These are phyloP conservation scores for Sarocladium oryzae DNA, from an alignment of 2,329 filamentous ascomycete species.

Conservation along the genomic window DNA sequence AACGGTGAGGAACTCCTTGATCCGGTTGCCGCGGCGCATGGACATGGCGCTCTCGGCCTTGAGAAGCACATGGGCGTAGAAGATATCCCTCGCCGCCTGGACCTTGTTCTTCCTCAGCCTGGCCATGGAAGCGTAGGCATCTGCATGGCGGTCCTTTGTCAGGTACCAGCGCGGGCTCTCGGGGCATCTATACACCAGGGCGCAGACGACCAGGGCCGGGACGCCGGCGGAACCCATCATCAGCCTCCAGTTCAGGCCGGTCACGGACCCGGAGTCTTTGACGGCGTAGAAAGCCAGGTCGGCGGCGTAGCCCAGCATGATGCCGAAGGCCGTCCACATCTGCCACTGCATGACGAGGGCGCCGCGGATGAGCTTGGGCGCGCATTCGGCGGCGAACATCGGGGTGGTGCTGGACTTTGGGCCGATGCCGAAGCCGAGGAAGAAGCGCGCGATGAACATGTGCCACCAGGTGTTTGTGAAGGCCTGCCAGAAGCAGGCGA, in stretches of 20 bases:
- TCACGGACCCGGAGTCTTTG: slow-evolving; percentile 40
- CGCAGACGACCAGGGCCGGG: slow-evolving; percentile 40
- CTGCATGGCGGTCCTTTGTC: slow-evolving; percentile 37
- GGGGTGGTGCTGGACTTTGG: slow-evolving; percentile 6
- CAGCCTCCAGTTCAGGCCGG: slow-evolving; percentile 24
- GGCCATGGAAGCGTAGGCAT: slow-evolving; percentile 42
- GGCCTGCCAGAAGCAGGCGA: slow-evolving; percentile 45
- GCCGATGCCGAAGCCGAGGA: slow-evolving; percentile 20
- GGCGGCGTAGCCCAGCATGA: slow-evolving; percentile 53
- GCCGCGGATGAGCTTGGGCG: slow-evolving; percentile 7
- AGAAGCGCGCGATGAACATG: slow-evolving; percentile 18
- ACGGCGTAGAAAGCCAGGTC: slow-evolving; percentile 57
- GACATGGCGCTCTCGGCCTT: slow-evolving; percentile 45
- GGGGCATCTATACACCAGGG: slow-evolving; percentile 42
- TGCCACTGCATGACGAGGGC: slow-evolving; percentile 21
- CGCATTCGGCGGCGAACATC: slow-evolving; percentile 10
- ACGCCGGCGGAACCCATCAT: slow-evolving; percentile 42
- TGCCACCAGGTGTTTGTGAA: slow-evolving; percentile 9
- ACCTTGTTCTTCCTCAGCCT: slow-evolving; percentile 43
- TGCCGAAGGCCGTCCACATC: slow-evolving; percentile 45
- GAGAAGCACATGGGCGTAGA: slow-evolving; percentile 51
- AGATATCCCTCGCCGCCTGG: slow-evolving; percentile 49
- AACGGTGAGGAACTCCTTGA: slow-evolving; percentile 53
- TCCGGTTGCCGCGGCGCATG: slow-evolving; percentile 34
- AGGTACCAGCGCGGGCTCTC: slow-evolving; percentile 46